Percentiles rank a stretch among this genome's conserved stretches.
Evolutionary conservation across 768 basidiomycete genomes (phyloP).

Genomic region (Leccinum uliginosum): DNA sequence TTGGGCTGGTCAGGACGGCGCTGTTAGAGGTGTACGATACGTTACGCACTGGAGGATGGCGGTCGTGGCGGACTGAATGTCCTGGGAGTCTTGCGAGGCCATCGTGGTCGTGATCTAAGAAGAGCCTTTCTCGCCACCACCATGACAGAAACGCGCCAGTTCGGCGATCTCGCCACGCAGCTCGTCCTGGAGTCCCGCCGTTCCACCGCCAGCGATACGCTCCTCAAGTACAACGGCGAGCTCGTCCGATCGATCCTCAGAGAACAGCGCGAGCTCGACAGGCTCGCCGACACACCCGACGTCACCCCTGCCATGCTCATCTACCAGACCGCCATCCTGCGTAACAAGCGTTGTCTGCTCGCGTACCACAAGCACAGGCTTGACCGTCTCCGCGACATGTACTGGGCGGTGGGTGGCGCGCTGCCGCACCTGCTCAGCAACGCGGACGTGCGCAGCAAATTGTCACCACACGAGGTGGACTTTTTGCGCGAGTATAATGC

Average conservation of each 20-base stretch:
- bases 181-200: slow-evolving; percentile 84
- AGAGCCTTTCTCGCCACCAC: slow-evolving; percentile 1
- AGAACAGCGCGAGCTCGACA: slow-evolving; percentile 88
- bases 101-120: slow-evolving; percentile 21
- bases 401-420: slow-evolving; percentile 86
- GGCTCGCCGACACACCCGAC: slow-evolving; percentile 45
- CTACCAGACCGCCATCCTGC: slow-evolving; percentile 82
- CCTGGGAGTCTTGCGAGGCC: slow-evolving; percentile 38
- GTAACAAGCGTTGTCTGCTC: slow-evolving; percentile 94
- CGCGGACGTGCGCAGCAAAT: slow-evolving; percentile 62
- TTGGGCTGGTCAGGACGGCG: slow-evolving; percentile 2
- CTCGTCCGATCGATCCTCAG: slow-evolving; percentile 83
- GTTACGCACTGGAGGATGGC: slow-evolving; percentile 31
- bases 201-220: slow-evolving; percentile 75
- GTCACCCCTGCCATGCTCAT: slow-evolving; percentile 63
- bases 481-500: slow-evolving; percentile 79
- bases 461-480: slow-evolving; percentile 80
- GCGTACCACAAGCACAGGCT: slow-evolving; percentile 89
- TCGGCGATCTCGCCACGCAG: slow-evolving; percentile 82
- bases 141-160: slow-evolving; percentile 57
- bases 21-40: background rate
- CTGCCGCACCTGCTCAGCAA: slow-evolving; percentile 76
- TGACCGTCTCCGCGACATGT: slow-evolving; percentile 79
- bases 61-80: slow-evolving; percentile 44
- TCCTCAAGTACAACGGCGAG: slow-evolving; percentile 89